Percentiles rank a stretch among this genome's conserved stretches.
phyloP scores from a whole-genome alignment of 208 protist genomes.

The Sergeia podlipaevii region DNA sequence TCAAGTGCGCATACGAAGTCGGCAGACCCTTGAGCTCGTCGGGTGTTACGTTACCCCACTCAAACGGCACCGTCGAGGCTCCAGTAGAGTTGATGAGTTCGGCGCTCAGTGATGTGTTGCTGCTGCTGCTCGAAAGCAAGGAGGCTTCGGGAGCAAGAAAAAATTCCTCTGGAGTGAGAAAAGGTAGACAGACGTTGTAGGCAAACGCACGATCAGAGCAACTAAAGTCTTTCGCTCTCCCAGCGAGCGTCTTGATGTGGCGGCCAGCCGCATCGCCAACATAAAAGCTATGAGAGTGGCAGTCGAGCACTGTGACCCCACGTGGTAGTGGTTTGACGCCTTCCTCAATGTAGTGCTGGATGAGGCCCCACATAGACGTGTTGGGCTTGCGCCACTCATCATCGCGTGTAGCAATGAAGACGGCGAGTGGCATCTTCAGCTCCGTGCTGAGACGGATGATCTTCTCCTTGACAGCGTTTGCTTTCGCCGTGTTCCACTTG shows the following conservation, averaged over 20 bases:
- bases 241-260: slow-evolving; percentile 34
- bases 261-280: slow-evolving; percentile 93
- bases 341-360: slow-evolving; percentile 43
- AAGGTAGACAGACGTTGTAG: slow-evolving; percentile 74
- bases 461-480: slow-evolving; percentile 44
- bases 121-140: slow-evolving; percentile 20
- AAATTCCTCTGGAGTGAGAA: slow-evolving; percentile 90
- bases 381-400: slow-evolving; percentile 90
- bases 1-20: slow-evolving; percentile 36
- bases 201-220: slow-evolving; percentile 91
- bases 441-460: slow-evolving; percentile 36
- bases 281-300: slow-evolving; percentile 69
- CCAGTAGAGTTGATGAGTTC: background rate
- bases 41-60: slow-evolving; percentile 56
- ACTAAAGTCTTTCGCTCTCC: slow-evolving; percentile 90
- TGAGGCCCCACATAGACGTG: slow-evolving; percentile 76
- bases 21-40: slow-evolving; percentile 37
- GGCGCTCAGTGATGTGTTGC: background rate
- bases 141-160: slow-evolving; percentile 29
- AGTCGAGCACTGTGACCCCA: slow-evolving; percentile 10
- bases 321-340: background rate
- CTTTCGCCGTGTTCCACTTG: slow-evolving; percentile 50
- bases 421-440: slow-evolving; percentile 55
- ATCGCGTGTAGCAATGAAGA: slow-evolving; percentile 67
- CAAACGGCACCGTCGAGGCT: slow-evolving; percentile 1